Conservation (phyloP, 805 yeast genomes). For the Candida vartiovaarae region DNA sequence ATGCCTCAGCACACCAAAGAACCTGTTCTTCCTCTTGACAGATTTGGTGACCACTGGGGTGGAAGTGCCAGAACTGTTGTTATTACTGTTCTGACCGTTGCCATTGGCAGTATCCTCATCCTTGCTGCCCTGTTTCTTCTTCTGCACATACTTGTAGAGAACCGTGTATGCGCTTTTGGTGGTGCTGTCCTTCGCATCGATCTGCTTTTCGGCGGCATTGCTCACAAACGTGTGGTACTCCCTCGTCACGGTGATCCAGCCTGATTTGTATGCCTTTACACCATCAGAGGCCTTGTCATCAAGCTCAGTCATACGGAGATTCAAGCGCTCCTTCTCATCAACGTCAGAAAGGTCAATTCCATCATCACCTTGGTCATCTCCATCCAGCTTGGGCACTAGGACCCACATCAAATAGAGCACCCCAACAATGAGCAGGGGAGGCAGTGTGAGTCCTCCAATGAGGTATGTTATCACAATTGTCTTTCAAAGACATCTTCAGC, state of each 20-base stretch:
- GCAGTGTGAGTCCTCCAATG: slow-evolving; percentile 75
- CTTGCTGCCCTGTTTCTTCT: slow-evolving; percentile 6
- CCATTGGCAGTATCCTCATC: slow-evolving; percentile 4
- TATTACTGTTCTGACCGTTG: not conserved
- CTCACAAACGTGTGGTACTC: slow-evolving; percentile 51
- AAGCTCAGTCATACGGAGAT: slow-evolving; percentile 54
- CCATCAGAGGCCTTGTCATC: slow-evolving; percentile 57
- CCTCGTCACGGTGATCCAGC: slow-evolving; percentile 82
- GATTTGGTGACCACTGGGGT: slow-evolving; percentile 20
- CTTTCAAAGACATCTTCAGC: slow-evolving; percentile 3
- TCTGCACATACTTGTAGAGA: slow-evolving; percentile 48
- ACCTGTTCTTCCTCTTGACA: slow-evolving; percentile 48
- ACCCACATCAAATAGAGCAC: slow-evolving; percentile 33
- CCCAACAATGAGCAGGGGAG: slow-evolving; percentile 47
- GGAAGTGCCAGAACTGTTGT: slow-evolving; percentile 3
- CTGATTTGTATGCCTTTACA: slow-evolving; percentile 54
- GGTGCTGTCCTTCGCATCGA: slow-evolving; percentile 19
- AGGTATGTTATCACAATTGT: slow-evolving; percentile 40
- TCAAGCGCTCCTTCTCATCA: slow-evolving; percentile 24
- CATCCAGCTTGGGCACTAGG: slow-evolving; percentile 25
- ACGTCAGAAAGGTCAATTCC: slow-evolving; percentile 13
- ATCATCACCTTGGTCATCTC: slow-evolving; percentile 19
- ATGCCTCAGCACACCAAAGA: slow-evolving; percentile 69
- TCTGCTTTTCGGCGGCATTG: slow-evolving; percentile 30
- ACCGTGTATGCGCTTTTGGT: slow-evolving; percentile 52